These are phyloP conservation scores for Puya raimondii DNA, from an alignment of 176 grass and related monocot species.

Conservation along the genomic window DNA sequence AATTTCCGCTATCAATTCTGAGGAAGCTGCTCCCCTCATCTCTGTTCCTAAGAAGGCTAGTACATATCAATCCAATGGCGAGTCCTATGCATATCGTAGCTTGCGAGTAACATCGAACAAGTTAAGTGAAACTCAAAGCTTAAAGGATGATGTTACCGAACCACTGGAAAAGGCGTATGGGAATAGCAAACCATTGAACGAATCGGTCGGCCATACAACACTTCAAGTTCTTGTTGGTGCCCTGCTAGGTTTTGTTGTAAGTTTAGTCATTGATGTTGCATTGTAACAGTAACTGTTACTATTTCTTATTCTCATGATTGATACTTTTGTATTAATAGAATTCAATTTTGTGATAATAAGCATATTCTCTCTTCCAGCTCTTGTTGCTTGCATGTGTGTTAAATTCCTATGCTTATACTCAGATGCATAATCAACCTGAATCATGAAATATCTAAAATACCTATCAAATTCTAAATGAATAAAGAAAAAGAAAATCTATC, in stretches of 20 bases:
- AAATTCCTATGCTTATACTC: no score
- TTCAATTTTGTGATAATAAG: no score
- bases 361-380: no score
- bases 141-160: conserved; percentile 16
- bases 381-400: background rate
- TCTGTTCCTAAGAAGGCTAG: conserved; percentile 25
- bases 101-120: background rate
- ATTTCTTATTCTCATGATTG: background rate
- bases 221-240: conserved; percentile 63
- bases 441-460: no score
- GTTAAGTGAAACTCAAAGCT: background rate
- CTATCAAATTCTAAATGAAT: no score
- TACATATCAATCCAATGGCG: conserved; percentile 3
- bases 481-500: no score
- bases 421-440: no score
- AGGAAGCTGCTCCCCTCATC: conserved; percentile 23
- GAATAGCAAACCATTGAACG: conserved; percentile 30
- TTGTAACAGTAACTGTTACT: conserved; percentile 34
- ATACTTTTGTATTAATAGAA: no score
- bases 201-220: conserved; percentile 75
- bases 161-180: conserved; percentile 9
- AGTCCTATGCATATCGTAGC: background rate
- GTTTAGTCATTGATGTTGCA: conserved; percentile 37
- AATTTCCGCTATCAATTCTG: conserved; percentile 20
- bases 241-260: conserved; percentile 61